These are phyloP conservation scores for Chiua sp. DNA, from an alignment of 1,284 basidiomycete species.

Conservation along the genomic window DNA sequence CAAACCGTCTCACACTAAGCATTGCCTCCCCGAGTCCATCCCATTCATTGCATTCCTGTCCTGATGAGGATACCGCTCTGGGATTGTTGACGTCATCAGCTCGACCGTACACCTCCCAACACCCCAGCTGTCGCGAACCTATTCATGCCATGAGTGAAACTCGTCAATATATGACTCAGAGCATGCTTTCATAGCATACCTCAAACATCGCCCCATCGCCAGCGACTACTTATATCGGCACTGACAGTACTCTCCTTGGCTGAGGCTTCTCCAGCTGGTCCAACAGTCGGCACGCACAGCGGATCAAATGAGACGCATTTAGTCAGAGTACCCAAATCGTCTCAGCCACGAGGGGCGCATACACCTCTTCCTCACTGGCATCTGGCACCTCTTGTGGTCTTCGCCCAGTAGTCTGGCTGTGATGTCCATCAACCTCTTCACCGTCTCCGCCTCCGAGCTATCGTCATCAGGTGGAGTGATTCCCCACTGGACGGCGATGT, in stretches of 20 bases:
- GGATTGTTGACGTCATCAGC: conserved; percentile 1
- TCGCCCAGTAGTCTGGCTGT: conserved; percentile 21
- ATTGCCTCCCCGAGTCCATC: conserved; percentile 57
- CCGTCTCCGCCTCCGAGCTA: conserved; percentile 42
- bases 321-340: too few relatives aligned
- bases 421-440: conserved; percentile 62
- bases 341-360: too few relatives aligned
- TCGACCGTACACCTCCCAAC: conserved; percentile 56
- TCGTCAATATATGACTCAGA: background rate
- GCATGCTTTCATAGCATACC: conserved; percentile 46
- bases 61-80: conserved; percentile 13
- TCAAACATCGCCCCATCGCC: conserved; percentile 77
- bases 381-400: conserved; percentile 50
- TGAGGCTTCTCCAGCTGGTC: conserved; percentile 29
- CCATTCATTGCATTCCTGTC: conserved; percentile 49
- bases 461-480: conserved; percentile 33
- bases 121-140: conserved; percentile 78
- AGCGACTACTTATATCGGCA: conserved; percentile 57
- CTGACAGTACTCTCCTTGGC: conserved; percentile 45
- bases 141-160: background rate
- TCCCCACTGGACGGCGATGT: too few relatives aligned
- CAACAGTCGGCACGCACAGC: conserved; percentile 67
- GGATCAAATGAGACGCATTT: conserved; percentile 54
- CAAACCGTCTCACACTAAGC: conserved; percentile 68
- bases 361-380: too few relatives aligned